Base-by-base conservation (phyloP, 306 rosid species). In the Senna tora region DNA sequence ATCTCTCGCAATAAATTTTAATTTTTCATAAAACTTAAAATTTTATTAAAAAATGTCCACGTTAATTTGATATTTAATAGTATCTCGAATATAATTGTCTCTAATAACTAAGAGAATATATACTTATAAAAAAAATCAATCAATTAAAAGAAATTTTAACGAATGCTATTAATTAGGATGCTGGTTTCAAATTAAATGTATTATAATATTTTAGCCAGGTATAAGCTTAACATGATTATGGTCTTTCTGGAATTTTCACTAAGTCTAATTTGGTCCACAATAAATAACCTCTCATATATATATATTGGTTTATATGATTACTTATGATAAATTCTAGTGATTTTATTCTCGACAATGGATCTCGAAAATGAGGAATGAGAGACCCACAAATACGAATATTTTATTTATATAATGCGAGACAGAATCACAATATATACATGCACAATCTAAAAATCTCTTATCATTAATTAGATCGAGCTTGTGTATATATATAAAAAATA, bases 311-410 rank as follows among this genome's bases (percentile, higher is more conserved):
- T 11, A 58, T 16, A 43, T 57, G 76, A 30, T 19, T 41, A 55
- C n/a, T 20, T 13, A 12, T 17, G 69, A 25, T 51, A 73, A 81
- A 13, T 79, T 64, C 13, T 47, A 4, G 54, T 75, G 81, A 79
- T 84, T 77, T 79, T 82, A 84, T 86, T 81, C 88, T 75, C 34
- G 78, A 76, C 78, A 84, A 65, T 62, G 53, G 62, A 10, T 80
- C 85, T 67, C 79, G 78, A 81, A 81, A 55, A 62, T 51, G 58
- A 55, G 76, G 88, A 72, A 77, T 52, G 59, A 55, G 43, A 51
- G 32, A 60, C 83, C 86, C 82, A 80, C 84, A 52, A 65, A 30
- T 9, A 5, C 43, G 49, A 17, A 47, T 17, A 56, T 71, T 59
- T 19, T 77, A 25, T 16, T 51, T 39, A 33, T 43, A 42, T 47